A percentile compares a stretch with the other conserved stretches of the same genome.
phyloP scores from a whole-genome alignment of 148 eudicot genomes.

The Fagopyrum homotropicum region DNA sequence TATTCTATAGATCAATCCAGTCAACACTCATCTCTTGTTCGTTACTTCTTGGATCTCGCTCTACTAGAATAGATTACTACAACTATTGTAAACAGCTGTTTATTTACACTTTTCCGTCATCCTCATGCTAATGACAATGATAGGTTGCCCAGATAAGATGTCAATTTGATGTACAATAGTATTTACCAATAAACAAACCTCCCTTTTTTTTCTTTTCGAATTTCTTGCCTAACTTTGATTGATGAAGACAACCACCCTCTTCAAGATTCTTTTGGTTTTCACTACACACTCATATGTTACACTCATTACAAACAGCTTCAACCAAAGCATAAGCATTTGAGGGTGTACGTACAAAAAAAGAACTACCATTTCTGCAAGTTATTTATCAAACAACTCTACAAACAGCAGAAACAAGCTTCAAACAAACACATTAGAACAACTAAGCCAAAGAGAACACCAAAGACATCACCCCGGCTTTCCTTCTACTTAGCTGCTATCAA shows the following conservation, averaged over 20 bases:
- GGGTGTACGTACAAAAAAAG: background rate
- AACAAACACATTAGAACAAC: background rate
- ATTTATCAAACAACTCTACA: constrained; percentile 17
- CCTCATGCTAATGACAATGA: background rate
- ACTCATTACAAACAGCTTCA: constrained; percentile 9
- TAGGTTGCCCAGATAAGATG: background rate
- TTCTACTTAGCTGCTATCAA: constrained; percentile 9
- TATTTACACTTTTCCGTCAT: background rate
- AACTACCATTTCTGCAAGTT: background rate
- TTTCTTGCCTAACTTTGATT: background rate
- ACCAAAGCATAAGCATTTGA: background rate
- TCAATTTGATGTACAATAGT: background rate
- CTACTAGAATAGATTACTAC: background rate
- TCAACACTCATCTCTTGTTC: background rate
- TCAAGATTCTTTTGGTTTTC: background rate
- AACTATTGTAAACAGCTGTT: background rate
- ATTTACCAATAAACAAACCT: background rate
- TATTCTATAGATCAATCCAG: background rate
- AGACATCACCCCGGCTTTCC: background rate
- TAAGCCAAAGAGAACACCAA: background rate
- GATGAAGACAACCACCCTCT: background rate
- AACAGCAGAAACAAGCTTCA: constrained; percentile 2
- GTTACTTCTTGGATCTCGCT: constrained; percentile 5
- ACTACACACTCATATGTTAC: background rate
- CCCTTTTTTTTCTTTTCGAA: background rate